Evolutionary conservation across 73 alveolate genomes (phyloP), one percentile per base, ranked within the genome.

Genomic region (Paramecium tetraurelia): DNA sequence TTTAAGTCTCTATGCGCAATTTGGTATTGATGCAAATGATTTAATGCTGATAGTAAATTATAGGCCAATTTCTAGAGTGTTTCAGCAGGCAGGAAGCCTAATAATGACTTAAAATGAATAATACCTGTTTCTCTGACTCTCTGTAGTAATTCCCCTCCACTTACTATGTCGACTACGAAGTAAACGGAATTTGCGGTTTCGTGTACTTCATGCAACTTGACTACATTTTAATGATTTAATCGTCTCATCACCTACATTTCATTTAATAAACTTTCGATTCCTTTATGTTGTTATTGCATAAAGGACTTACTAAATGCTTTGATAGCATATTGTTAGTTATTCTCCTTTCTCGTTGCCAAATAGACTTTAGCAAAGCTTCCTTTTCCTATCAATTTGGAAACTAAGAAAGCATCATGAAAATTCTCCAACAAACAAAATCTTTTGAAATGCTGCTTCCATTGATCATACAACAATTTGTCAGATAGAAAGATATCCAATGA

Each of bases 1-100:
- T 97, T 97, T 77, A 97, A 86, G 84, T 97, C 99, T 85, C 99
- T 76, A 71, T 97, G 99, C 68, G 95, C 86, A 29, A 97, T 95
- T 85, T 95, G 87, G 41, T 85, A 96, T 27, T 92, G 44, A 86
- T 97, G 99, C 46, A 95, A 59, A 95, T 96, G 96, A 68, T 95
- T 97, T 11, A 97, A 92, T 33, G 97, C 97, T 24, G 98, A 95
- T 48, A 95, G 72, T 24, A 97, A 41, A 84, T 88, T 88, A 50
- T 27, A 63, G 20, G 92, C 63, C 24, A 88, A 27, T 41, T 22
- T 76, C 90, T 69, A 69, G 2, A 84, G 59, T 3, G 35, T 57
- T 27, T 70, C 85, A 36, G 71, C 33, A 1, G 94, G 58, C 5
- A 88, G 85, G 27, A 80, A 80, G 14, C 90, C 90, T 80, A 44